Evolutionary conservation across 208 protist species (phyloP).

Genomic region (Acanthamoeba castellanii): DNA sequence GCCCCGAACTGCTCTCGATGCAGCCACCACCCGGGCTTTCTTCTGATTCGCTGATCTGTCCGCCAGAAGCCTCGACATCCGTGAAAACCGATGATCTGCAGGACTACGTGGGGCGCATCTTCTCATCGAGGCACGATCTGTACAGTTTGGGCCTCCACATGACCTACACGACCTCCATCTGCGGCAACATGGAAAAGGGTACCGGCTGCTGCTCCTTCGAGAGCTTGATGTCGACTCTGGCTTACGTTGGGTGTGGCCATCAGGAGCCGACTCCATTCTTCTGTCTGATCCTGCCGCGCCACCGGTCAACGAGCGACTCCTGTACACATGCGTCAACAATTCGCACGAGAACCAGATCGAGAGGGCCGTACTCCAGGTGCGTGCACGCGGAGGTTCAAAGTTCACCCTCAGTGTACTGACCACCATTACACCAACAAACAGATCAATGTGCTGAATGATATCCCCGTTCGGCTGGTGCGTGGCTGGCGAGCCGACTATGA

Average conservation of each 20-base stretch:
- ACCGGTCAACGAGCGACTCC: constrained; percentile 33
- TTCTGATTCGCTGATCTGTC: neutral
- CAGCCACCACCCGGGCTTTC: neutral
- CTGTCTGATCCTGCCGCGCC: neutral
- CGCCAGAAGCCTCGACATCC: neutral
- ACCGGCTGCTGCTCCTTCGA: neutral
- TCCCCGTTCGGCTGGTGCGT: constrained; percentile 18
- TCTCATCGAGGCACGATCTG: constrained; percentile 18
- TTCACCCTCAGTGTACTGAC: no score
- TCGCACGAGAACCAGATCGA: constrained; percentile 60
- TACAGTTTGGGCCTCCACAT: constrained; percentile 1
- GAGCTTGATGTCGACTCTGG: neutral
- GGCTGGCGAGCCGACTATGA: constrained; percentile 41
- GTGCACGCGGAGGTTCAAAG: neutral
- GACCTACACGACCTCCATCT: constrained; percentile 28
- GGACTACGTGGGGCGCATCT: constrained; percentile 57
- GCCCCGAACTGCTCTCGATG: no score
- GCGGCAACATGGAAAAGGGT: constrained; percentile 54
- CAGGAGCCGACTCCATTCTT: neutral
- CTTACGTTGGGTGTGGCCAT: neutral
- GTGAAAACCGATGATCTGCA: neutral
- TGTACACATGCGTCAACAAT: constrained; percentile 36
- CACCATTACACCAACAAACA: neutral
- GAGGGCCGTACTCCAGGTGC: constrained; percentile 25
- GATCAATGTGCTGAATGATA: constrained; percentile 39